Evolutionary conservation across 495 filamentous ascomycete genomes (phyloP), one percentile per base, ranked within the genome.

Genomic region (Tetracladium marchalianum): DNA sequence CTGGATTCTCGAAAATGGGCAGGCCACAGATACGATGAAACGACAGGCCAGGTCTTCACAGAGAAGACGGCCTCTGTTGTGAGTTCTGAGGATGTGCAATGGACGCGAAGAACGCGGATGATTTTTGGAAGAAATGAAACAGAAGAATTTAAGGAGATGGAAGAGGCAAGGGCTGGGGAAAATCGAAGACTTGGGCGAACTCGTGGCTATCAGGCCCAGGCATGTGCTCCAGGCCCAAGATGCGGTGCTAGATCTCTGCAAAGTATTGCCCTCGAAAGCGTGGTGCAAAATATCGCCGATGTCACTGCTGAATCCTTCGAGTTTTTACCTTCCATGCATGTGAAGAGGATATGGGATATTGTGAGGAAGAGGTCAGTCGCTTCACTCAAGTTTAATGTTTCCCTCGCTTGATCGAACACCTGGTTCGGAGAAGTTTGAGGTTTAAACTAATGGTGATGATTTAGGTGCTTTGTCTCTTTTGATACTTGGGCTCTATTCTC

Each of bases 401-500:
- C 37, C n/a, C n/a, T 7, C 32, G 18, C n/a, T 46, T 46, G 18
- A 31, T 5, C 5, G 4, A 3, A 13, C 11, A 22, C 5, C 4
- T 16, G 3, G 7, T 42, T 42, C 5, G n/a, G 5, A 42, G 19
- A 12, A 3, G 15, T 6, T 15, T 16, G 1, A 32, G 17, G 24
- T 37, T 39, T 10, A 44, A 35, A 35, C 16, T 27, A 19, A 9
- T 13, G 5, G 32, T 35, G 32, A n/a, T 15, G 5, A 13, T 22
- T 5, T 19, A 53, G 53, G n/a, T 35, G 35, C 38, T 12, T 44
- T 1, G 39, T 56, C 16, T 56, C 47, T 7, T 48, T 59, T 18
- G 12, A 59, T 9, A 18, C 47, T 1, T 59, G 53, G 50, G 40
- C 24, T 11, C 43, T 53, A 5, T 54, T 59, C 43, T 51, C 53